These are phyloP conservation scores for Schizophyllum commune DNA, from an alignment of 1,284 basidiomycete genomes.

Conservation along the genomic window DNA sequence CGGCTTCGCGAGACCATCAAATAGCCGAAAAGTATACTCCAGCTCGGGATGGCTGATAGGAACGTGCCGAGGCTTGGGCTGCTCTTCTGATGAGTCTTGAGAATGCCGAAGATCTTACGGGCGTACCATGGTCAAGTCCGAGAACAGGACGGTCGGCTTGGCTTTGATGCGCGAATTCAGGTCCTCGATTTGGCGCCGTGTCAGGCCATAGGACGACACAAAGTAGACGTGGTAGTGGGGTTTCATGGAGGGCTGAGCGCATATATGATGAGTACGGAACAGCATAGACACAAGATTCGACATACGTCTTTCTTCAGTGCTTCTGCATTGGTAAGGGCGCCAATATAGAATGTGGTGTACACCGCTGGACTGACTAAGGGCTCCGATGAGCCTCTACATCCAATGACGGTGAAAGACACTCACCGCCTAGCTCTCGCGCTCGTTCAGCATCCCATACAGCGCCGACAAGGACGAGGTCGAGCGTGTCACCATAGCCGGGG, in stretches of 20 bases:
- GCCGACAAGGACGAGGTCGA: conserved; percentile 73
- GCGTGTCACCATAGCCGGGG: conserved; percentile 67
- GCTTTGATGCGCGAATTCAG: conserved; percentile 26
- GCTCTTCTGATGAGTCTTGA: too few species aligned
- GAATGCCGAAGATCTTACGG: too few species aligned
- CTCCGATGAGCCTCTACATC: neutral
- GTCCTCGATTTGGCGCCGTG: conserved; percentile 56
- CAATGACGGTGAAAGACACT: conserved; percentile 10
- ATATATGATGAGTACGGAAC: too few species aligned
- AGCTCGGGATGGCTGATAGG: too few species aligned
- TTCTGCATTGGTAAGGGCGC: conserved; percentile 39
- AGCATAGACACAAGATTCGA: too few species aligned
- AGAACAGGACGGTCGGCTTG: too few species aligned
- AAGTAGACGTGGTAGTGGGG: conserved; percentile 59
- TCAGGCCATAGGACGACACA: conserved; percentile 65
- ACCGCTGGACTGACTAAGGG: conserved; percentile 52
- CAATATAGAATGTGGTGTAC: conserved; percentile 77
- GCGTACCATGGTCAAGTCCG: too few species aligned
- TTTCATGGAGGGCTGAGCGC: neutral
- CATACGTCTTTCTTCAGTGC: too few species aligned
- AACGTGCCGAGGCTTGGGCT: too few species aligned
- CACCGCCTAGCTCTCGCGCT: conserved; percentile 69
- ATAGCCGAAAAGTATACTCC: neutral
- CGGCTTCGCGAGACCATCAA: conserved; percentile 40
- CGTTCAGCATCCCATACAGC: conserved; percentile 75